A percentile compares a stretch with the other conserved stretches of the same genome.
Conservation (phyloP, 2,329 filamentous ascomycete genomes). For the Mariannaea elegans region DNA sequence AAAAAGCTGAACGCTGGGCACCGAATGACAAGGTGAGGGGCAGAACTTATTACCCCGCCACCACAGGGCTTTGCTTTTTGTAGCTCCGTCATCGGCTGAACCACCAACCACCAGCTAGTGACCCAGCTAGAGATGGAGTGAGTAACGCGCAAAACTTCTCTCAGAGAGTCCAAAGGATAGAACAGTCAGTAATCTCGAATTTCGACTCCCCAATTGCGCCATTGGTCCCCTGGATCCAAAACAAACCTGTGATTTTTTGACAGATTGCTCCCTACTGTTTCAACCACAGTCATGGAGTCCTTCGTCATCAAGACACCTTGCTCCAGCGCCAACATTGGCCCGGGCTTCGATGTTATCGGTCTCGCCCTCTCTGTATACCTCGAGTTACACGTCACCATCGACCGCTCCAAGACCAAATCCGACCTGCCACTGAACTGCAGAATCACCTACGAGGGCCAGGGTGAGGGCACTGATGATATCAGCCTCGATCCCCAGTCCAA, state of each 20-base stretch:
- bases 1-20: too few relatives aligned
- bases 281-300: constrained; percentile 59
- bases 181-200: not conserved
- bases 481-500: constrained; percentile 86
- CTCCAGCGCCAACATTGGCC: constrained; percentile 97
- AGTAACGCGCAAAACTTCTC: not conserved
- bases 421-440: constrained; percentile 81
- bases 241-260: not conserved
- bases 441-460: constrained; percentile 89
- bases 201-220: constrained; percentile 28
- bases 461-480: constrained; percentile 76
- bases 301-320: constrained; percentile 84
- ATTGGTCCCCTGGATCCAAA: constrained; percentile 23
- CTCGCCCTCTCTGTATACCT: constrained; percentile 94
- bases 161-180: not conserved
- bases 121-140: not conserved
- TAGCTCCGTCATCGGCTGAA: constrained; percentile 18
- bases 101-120: not conserved
- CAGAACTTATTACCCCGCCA: constrained; percentile 14
- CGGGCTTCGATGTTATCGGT: constrained; percentile 97
- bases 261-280: constrained; percentile 34
- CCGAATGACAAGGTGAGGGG: constrained; percentile 1
- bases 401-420: constrained; percentile 63
- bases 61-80: not conserved
- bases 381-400: constrained; percentile 83